Conservation (phyloP, 495 filamentous ascomycete species). For the Xylaria castorea region DNA sequence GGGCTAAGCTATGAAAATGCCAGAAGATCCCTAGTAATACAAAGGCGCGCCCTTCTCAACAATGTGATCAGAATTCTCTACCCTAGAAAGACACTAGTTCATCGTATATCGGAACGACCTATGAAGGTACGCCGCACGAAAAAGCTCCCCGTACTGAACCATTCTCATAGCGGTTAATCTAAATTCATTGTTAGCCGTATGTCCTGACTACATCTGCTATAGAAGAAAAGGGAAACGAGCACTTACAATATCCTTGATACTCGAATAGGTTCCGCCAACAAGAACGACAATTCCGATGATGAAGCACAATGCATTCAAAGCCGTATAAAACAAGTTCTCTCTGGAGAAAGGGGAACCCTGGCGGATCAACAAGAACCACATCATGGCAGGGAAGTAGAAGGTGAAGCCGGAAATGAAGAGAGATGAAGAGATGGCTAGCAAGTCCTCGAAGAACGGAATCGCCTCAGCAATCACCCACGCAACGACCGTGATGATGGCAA, state of each 20-base stretch:
- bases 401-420: slow-evolving; percentile 70
- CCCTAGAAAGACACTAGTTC: neutral
- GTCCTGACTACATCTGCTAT: neutral
- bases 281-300: slow-evolving; percentile 62
- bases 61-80: neutral
- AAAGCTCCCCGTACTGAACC: slow-evolving; percentile 16
- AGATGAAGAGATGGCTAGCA: slow-evolving; percentile 67
- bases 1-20: neutral
- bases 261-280: slow-evolving; percentile 65
- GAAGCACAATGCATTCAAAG: slow-evolving; percentile 59
- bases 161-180: slow-evolving; percentile 19
- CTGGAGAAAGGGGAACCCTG: slow-evolving; percentile 54
- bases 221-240: neutral
- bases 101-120: neutral
- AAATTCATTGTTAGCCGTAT: neutral
- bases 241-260: slow-evolving; percentile 63
- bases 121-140: slow-evolving; percentile 14
- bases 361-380: slow-evolving; percentile 71
- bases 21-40: neutral
- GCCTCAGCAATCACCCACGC: slow-evolving; percentile 76
- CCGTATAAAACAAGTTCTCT: slow-evolving; percentile 54
- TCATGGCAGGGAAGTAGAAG: slow-evolving; percentile 67
- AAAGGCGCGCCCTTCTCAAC: slow-evolving; percentile 9
- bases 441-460: slow-evolving; percentile 74
- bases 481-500: slow-evolving; percentile 63